Evolutionary conservation across 768 basidiomycete species (phyloP), one percentile per base, ranked within the genome.

Genomic region (Chalciporus pseudorubinellus): DNA sequence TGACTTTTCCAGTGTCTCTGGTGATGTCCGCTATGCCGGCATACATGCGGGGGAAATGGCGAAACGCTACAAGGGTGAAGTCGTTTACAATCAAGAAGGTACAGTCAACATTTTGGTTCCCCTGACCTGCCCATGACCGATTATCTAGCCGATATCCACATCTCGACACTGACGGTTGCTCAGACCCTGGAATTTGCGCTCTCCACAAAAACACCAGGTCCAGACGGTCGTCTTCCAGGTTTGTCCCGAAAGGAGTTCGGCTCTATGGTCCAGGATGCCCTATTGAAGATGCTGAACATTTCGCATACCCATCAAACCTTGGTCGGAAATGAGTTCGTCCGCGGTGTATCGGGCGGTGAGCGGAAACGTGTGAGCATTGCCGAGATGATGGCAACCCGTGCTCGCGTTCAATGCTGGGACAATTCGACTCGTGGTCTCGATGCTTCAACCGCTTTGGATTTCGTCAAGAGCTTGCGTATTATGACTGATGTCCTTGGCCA

Each of bases 381-480:
- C 11, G 92, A 94, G 70, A 91, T 89, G 80, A 85, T 91, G 81
- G 79, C 88, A 1, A 87, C 85, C 2, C 83, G 88, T 45, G 88
- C 89, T 11, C 83, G 84, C 31, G 79, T 92, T 7, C 85, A 91
- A 58, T 84, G 83, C 56, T 92, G 89, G 85, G 89, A 92, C 65
- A 92, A 88, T 29, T 85, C 85, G 0, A 92, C 90, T 3, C 76
- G 87, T 44, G 89, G 90, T 16, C 72, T 91, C 44, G 89, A 92
- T 56, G 89, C 92, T 0, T 90, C 89, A 3, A 95, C 92, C 7
- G 92, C 92, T 2, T 75, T 93, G 43, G 93, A 95, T 63, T 95
- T 90, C 59, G 82, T 80, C 50, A 89, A 83, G 68, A 83, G 84
- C 38, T 70, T 95, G 47, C 78, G 92, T 16, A 74, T 91, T 31